Evolutionary conservation across 73 alveolate genomes (phyloP), one percentile per base, ranked within the genome.

Genomic region (Paramecium caudatum): DNA sequence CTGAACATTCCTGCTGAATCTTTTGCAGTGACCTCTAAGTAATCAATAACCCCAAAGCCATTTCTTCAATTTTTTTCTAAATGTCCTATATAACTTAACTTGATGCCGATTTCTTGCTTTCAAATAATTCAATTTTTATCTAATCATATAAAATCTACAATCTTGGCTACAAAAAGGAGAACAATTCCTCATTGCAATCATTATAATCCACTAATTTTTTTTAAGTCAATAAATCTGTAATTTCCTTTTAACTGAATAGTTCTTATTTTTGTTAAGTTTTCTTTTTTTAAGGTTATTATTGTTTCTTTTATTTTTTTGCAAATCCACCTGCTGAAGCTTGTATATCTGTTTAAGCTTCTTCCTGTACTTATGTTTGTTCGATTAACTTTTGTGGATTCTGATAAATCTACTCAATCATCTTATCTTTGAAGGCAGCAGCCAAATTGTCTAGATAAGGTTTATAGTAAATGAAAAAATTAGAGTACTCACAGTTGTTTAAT

Each of bases 291-390:
- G 19, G 21, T 5, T 37, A 41, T 74, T 74, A 23, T 45, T 74
- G 0, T 15, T 74, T 36, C 16, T 74, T 74, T 36, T 65, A 32
- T 21, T 65, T 65, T 6, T 74, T 74, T 2, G 88, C 19, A 74
- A 74, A 41, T 16, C 88, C 88, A 9, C 88, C 88, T 39, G 88
- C 88, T 16, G 88, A 74, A 12, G 88, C 88, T 43, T 74, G 32
- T 30, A 74, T 74, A 21, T 74, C 65, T 10, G 23, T 27, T 27
- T 19, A 10, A 3, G 43, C 48, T 6, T 74, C 88, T 2, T 41
- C 65, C 43, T 74, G 13, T 10, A 0, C 34, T 74, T 74, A 13
- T 17, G 36, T 2, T 74, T 74, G 43, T 74, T 74, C 88, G 8
- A 74, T 39, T 30, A 45, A 41, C 43, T 74, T 74, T 10, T 36